Base-by-base conservation (phyloP, 768 basidiomycete species). In the Strobilomyces confusus region DNA sequence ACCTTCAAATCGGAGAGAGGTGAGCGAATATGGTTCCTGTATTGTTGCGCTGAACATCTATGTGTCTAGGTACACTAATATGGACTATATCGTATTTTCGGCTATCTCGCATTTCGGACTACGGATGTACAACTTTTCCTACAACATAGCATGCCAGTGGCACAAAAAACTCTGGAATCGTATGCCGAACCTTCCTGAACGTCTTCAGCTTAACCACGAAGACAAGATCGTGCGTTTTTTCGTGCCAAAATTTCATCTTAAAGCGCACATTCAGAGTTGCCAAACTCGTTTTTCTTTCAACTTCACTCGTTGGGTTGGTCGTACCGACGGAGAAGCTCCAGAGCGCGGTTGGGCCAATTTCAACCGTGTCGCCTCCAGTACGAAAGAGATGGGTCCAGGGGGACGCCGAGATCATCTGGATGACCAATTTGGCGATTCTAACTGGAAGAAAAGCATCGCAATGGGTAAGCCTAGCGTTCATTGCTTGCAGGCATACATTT, bases 1-100 rank as follows among this genome's bases (percentile, higher is more conserved):
- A 66, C 20, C 37, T 64, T 1, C 61, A 62, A 50, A 58, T 60
- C 14, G 61, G 63, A 1, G 56, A 64, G 49, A 26, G 38, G 58
- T 63, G 4, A 14, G 9, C 36, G 6, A n/a, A n/a, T n/a, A n/a
- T n/a, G n/a, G n/a, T n/a, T n/a, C n/a, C n/a, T n/a, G n/a, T n/a
- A n/a, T n/a, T n/a, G n/a, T n/a, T n/a, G n/a, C n/a, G n/a, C n/a
- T n/a, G n/a, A n/a, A n/a, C n/a, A n/a, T n/a, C n/a, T 20, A 20
- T 1, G n/a, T 15, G n/a, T 37, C 17, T 20, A 41, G 40, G n/a
- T 41, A 41, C 13, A 41, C 23, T 9, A 41, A 29, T 11, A n/a
- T 48, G 46, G 22, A 48, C 11, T 48, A 48, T 9, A 2, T 48
- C 1, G 22, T 37, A 7, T 48, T 48, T 14, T 48, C 34, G 2